Percentiles rank a stretch among this genome's conserved stretches.
These are phyloP conservation scores for Ascochyta rabiei DNA, from an alignment of 2,329 filamentous ascomycete species.

Conservation along the genomic window DNA sequence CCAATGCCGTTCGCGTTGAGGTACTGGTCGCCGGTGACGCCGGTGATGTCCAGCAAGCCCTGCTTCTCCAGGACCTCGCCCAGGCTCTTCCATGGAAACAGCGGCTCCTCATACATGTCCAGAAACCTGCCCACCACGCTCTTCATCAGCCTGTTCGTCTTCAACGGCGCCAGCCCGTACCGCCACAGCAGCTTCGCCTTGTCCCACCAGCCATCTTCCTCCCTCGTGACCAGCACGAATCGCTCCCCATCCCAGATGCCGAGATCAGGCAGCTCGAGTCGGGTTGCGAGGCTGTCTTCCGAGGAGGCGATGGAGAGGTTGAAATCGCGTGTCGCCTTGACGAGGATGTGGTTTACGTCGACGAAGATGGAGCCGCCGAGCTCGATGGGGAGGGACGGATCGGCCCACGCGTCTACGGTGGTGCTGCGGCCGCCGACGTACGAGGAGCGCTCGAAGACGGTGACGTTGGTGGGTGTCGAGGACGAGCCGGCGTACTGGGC, in stretches of 20 bases:
- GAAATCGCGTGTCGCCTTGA: conserved; percentile 73
- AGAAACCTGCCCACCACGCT: conserved; percentile 74
- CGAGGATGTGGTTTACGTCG: conserved; percentile 79
- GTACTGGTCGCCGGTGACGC: conserved; percentile 74
- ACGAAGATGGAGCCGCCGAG: conserved; percentile 94
- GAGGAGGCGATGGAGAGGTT: conserved; percentile 61
- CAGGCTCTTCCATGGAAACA: conserved; percentile 84
- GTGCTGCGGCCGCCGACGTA: conserved; percentile 86
- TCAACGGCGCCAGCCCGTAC: conserved; percentile 80
- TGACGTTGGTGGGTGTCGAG: conserved; percentile 74
- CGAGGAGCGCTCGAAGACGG: conserved; percentile 79
- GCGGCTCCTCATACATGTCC: conserved; percentile 77
- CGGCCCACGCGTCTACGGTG: conserved; percentile 77
- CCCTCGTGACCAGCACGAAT: conserved; percentile 72
- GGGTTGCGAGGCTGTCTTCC: conserved; percentile 42
- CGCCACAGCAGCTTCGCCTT: conserved; percentile 79
- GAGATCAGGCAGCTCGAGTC: conserved; percentile 54
- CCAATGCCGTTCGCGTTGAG: conserved; percentile 71
- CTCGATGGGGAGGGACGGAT: conserved; percentile 74
- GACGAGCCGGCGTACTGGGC: conserved; percentile 69
- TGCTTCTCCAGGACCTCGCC: conserved; percentile 71
- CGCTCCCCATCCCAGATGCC: conserved; percentile 83
- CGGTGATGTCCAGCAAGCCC: conserved; percentile 69
- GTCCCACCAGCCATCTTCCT: conserved; percentile 76
- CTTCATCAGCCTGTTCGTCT: conserved; percentile 74